Conservation (phyloP, 257 asterid genomes). For the Nicotiana attenuata region DNA sequence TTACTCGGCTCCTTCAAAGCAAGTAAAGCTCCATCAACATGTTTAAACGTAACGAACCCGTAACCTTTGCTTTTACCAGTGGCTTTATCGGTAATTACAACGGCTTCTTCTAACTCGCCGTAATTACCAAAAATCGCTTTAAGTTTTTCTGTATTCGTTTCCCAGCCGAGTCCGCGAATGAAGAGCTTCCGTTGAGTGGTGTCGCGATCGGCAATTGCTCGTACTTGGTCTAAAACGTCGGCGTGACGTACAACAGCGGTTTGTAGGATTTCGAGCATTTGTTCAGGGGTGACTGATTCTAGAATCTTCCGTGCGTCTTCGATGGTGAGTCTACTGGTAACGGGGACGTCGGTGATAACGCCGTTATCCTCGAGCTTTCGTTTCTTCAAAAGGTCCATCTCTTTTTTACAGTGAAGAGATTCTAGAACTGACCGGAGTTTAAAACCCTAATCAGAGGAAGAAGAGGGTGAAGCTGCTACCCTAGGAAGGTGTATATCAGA, state of each 20-base stretch:
- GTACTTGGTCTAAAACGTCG: conserved; percentile 65
- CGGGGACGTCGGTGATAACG: conserved; percentile 27
- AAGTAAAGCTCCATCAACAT: conserved; percentile 64
- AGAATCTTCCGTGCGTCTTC: conserved; percentile 66
- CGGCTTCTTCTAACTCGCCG: conserved; percentile 80
- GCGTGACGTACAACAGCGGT: conserved; percentile 53
- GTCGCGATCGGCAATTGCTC: conserved; percentile 57
- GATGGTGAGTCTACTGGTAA: conserved; percentile 32
- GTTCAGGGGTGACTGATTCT: conserved; percentile 60
- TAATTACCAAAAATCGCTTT: conserved; percentile 48
- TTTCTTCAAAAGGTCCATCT: conserved; percentile 60
- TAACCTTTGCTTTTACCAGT: conserved; percentile 79
- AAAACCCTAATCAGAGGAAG: conserved; percentile 17
- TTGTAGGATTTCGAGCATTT: conserved; percentile 58
- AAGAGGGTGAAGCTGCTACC: background rate
- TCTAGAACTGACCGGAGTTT: background rate
- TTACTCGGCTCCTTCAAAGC: conserved; percentile 84
- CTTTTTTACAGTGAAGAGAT: background rate
- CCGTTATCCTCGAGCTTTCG: conserved; percentile 67
- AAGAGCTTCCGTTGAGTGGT: conserved; percentile 70
- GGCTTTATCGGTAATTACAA: conserved; percentile 63
- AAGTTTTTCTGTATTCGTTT: conserved; percentile 74
- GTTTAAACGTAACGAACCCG: conserved; percentile 72
- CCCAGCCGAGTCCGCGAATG: conserved; percentile 90
- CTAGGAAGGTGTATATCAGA: background rate